phyloP scores from a whole-genome alignment of 768 basidiomycete species.

The Erythrobasidium yunnanense region DNA sequence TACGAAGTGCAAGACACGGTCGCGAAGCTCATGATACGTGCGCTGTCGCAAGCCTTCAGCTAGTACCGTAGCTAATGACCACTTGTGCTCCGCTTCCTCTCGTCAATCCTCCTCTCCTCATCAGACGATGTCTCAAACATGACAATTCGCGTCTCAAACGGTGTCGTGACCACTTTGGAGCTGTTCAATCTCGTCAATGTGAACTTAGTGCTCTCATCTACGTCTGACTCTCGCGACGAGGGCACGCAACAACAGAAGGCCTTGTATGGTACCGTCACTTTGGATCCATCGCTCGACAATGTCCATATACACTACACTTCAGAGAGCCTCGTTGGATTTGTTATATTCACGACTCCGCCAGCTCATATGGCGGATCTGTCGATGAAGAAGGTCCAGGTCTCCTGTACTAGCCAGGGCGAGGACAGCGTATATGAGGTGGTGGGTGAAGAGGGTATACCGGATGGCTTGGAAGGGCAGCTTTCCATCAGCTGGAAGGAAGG shows the following conservation, averaged over 20 bases:
- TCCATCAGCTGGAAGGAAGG: background rate
- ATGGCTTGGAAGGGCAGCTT: slow-evolving; percentile 1
- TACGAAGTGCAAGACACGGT: background rate
- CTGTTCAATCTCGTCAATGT: background rate
- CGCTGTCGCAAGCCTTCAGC: no score
- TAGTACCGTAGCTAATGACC: no score
- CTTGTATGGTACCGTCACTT: slow-evolving; percentile 10
- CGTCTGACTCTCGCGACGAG: no score
- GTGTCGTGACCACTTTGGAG: slow-evolving; percentile 14
- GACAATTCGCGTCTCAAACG: background rate
- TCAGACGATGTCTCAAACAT: background rate
- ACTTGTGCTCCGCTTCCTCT: no score
- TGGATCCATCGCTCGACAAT: slow-evolving; percentile 10
- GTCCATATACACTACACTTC: background rate
- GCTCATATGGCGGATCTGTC: background rate
- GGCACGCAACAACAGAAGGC: background rate
- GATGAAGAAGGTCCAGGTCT: background rate
- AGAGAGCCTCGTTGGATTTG: background rate
- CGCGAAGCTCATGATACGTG: slow-evolving; percentile 12
- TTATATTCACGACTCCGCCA: background rate
- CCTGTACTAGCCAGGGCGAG: background rate
- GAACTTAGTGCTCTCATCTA: background rate
- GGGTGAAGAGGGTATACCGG: background rate
- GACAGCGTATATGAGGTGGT: background rate
- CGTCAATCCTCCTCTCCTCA: background rate